Percentiles rank a stretch among this genome's conserved stretches.
These are phyloP conservation scores for Cyclocybe aegerita DNA, from an alignment of 768 basidiomycete species.

Conservation along the genomic window DNA sequence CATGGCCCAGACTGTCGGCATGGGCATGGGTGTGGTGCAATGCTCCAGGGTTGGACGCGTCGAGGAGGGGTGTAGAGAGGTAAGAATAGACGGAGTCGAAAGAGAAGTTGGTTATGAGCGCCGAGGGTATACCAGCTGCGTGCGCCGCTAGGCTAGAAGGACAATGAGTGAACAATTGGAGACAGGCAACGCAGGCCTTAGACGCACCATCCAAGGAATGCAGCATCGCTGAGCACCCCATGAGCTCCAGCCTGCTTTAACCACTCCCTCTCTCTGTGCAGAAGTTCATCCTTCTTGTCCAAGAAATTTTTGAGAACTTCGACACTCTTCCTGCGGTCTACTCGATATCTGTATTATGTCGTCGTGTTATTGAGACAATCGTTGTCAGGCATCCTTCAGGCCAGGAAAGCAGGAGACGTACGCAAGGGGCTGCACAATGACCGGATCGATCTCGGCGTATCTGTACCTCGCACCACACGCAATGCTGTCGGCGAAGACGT, in stretches of 20 bases:
- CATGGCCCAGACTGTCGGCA: slow-evolving; percentile 4
- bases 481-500: slow-evolving; percentile 68
- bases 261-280: slow-evolving; percentile 60
- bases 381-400: background rate
- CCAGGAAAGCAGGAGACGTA: slow-evolving; percentile 32
- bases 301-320: slow-evolving; percentile 62
- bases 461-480: slow-evolving; percentile 65
- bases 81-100: slow-evolving; percentile 85
- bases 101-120: slow-evolving; percentile 79
- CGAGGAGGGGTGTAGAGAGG: slow-evolving; percentile 58
- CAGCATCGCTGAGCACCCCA: slow-evolving; percentile 74
- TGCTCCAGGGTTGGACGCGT: slow-evolving; percentile 25
- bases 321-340: slow-evolving; percentile 71
- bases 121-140: slow-evolving; percentile 60
- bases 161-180: background rate
- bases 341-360: slow-evolving; percentile 53
- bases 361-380: background rate
- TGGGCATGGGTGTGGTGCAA: slow-evolving; percentile 8
- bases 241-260: slow-evolving; percentile 47
- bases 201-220: slow-evolving; percentile 73
- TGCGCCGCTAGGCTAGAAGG: slow-evolving; percentile 63
- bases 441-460: slow-evolving; percentile 73
- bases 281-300: slow-evolving; percentile 47
- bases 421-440: slow-evolving; percentile 81
- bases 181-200: background rate